These are phyloP conservation scores for Epichloe gansuensis DNA, from an alignment of 2,329 filamentous ascomycete species.

Conservation along the genomic window DNA sequence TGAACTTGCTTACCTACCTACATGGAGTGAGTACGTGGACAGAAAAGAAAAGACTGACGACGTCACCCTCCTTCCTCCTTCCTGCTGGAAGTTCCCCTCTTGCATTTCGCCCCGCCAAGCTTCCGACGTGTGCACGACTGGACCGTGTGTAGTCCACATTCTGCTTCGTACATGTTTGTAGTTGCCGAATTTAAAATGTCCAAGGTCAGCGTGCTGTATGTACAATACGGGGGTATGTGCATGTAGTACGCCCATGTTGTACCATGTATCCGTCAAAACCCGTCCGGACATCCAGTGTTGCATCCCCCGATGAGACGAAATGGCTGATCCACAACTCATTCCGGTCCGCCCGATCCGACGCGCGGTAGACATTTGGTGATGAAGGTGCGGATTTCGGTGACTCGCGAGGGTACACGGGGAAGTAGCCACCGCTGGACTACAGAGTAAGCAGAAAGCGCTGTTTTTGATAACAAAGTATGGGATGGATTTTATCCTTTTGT, in stretches of 20 bases:
- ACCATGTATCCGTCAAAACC: constrained; percentile 15
- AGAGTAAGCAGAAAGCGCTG: too few relatives aligned
- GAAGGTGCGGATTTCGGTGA: constrained; percentile 20
- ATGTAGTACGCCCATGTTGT: too few relatives aligned
- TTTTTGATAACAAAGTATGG: too few relatives aligned
- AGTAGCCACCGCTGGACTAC: constrained; percentile 13
- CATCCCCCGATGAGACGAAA: constrained; percentile 9
- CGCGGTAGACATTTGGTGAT: constrained; percentile 29
- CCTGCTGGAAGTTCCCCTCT: too few relatives aligned
- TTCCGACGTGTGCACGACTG: neutral
- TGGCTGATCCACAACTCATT: constrained; percentile 31
- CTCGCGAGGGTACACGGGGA: constrained; percentile 17
- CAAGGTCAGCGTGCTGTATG: neutral
- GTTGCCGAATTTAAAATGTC: constrained; percentile 19
- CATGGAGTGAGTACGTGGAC: too few relatives aligned
- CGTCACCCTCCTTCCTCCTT: constrained; percentile 10
- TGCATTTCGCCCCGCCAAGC: too few relatives aligned
- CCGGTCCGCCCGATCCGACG: constrained; percentile 28
- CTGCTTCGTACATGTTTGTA: constrained; percentile 17
- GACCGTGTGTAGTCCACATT: constrained; percentile 29
- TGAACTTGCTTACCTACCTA: too few relatives aligned
- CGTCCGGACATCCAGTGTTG: constrained; percentile 18
- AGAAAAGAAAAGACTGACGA: too few relatives aligned
- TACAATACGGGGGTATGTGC: too few relatives aligned
- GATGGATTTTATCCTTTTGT: too few relatives aligned